Conservation (phyloP, 148 eudicot species). For the Nepenthes gracilis region DNA sequence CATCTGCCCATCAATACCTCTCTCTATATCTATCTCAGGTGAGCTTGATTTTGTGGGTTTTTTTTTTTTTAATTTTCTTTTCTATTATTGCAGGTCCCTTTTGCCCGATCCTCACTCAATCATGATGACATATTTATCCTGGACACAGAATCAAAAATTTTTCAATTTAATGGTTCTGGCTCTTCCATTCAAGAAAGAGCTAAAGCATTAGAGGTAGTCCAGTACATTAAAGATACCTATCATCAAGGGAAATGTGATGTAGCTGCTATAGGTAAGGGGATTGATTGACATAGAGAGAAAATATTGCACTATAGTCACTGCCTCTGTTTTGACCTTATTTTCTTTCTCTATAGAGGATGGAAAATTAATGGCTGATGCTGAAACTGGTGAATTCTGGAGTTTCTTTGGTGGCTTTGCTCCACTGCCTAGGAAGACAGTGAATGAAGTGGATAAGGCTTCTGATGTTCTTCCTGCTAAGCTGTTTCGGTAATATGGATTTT, state of each 20-base stretch:
- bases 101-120: slow-evolving; percentile 83
- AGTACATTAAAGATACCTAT: slow-evolving; percentile 76
- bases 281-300: not conserved
- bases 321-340: not conserved
- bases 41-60: not conserved
- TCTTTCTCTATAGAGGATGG: slow-evolving; percentile 65
- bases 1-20: not conserved
- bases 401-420: slow-evolving; percentile 99
- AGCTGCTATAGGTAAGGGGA: slow-evolving; percentile 74
- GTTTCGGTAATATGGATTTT: slow-evolving; percentile 39
- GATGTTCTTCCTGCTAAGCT: slow-evolving; percentile 44
- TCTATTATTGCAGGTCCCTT: slow-evolving; percentile 60
- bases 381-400: slow-evolving; percentile 96
- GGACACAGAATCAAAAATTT: slow-evolving; percentile 83
- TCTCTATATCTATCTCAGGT: no score
- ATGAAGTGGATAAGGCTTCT: slow-evolving; percentile 28
- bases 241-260: slow-evolving; percentile 95
- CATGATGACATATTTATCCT: slow-evolving; percentile 91
- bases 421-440: slow-evolving; percentile 69
- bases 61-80: not conserved
- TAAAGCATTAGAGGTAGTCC: slow-evolving; percentile 94
- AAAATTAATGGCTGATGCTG: slow-evolving; percentile 87
- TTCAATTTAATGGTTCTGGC: slow-evolving; percentile 88
- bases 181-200: slow-evolving; percentile 98
- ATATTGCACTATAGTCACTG: not conserved